phyloP scores from a whole-genome alignment of 208 protist species.

The Phytomonas sp. region DNA sequence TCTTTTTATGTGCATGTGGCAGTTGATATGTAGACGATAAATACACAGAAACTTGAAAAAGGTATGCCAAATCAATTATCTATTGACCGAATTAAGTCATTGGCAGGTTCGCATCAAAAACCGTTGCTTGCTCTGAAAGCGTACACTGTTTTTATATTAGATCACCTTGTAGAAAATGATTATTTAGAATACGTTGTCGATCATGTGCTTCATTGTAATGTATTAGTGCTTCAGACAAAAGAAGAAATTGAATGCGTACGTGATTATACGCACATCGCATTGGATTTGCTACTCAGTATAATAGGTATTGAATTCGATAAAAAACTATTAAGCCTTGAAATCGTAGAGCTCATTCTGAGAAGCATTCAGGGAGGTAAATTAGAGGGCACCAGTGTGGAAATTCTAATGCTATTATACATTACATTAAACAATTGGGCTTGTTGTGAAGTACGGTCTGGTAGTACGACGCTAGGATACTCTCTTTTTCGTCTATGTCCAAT shows the following conservation, averaged over 20 bases:
- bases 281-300: background rate
- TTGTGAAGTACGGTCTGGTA: background rate
- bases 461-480: background rate
- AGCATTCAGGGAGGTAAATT: background rate
- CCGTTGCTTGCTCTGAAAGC: constrained; percentile 37
- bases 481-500: background rate
- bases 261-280: background rate
- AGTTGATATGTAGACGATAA: background rate
- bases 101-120: constrained; percentile 13
- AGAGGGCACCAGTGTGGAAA: background rate
- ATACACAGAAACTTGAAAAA: background rate
- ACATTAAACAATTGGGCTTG: background rate
- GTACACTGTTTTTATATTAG: constrained; percentile 16
- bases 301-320: background rate
- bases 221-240: background rate
- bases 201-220: background rate
- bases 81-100: constrained; percentile 9
- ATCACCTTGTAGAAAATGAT: background rate
- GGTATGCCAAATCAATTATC: background rate
- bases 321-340: background rate
- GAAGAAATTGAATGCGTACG: background rate
- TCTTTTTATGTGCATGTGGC: background rate
- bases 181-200: background rate
- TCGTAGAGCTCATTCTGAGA: background rate
- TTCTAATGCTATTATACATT: constrained; percentile 1